A percentile compares a stretch with the other conserved stretches of the same genome.
phyloP scores from a whole-genome alignment of 129 eudicot genomes.

The Chrysanthemum seticuspe region DNA sequence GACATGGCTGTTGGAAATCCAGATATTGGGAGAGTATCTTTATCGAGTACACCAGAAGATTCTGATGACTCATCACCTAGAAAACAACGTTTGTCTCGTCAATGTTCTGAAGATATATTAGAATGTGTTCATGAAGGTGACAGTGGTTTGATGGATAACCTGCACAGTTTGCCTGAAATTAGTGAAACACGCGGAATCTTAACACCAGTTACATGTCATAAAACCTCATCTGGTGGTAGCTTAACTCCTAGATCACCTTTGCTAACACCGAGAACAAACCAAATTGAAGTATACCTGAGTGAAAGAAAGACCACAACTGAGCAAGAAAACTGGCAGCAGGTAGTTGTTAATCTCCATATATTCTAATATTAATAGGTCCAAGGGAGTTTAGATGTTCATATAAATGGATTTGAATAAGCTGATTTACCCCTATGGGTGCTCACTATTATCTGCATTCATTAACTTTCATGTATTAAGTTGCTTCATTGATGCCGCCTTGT shows the following conservation, averaged over 20 bases:
- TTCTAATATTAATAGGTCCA: not conserved
- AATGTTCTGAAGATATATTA: slow-evolving; percentile 49
- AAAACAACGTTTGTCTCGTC: slow-evolving; percentile 33
- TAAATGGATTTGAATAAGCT: not conserved
- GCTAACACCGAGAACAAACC: slow-evolving; percentile 73
- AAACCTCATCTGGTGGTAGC: slow-evolving; percentile 60
- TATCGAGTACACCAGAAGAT: slow-evolving; percentile 55
- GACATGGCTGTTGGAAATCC: slow-evolving; percentile 56
- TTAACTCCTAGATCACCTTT: slow-evolving; percentile 93
- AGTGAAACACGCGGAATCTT: slow-evolving; percentile 40
- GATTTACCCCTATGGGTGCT: not conserved
- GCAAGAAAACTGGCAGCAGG: slow-evolving; percentile 84
- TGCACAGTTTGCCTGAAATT: slow-evolving; percentile 38
- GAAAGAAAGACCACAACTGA: slow-evolving; percentile 65
- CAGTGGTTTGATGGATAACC: slow-evolving; percentile 42
- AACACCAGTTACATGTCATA: slow-evolving; percentile 46
- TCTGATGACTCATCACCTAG: slow-evolving; percentile 57
- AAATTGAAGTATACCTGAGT: slow-evolving; percentile 66
- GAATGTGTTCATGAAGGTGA: slow-evolving; percentile 55
- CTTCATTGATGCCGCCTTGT: not conserved
- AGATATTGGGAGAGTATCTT: slow-evolving; percentile 46
- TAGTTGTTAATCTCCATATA: slow-evolving; percentile 6
- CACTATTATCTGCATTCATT: not conserved
- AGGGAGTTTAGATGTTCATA: not conserved
- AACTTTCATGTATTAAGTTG: not conserved